A percentile compares a stretch with the other conserved stretches of the same genome.
These are phyloP conservation scores for Wickerhamomyces queroliae DNA, from an alignment of 805 yeast species.

Conservation along the genomic window DNA sequence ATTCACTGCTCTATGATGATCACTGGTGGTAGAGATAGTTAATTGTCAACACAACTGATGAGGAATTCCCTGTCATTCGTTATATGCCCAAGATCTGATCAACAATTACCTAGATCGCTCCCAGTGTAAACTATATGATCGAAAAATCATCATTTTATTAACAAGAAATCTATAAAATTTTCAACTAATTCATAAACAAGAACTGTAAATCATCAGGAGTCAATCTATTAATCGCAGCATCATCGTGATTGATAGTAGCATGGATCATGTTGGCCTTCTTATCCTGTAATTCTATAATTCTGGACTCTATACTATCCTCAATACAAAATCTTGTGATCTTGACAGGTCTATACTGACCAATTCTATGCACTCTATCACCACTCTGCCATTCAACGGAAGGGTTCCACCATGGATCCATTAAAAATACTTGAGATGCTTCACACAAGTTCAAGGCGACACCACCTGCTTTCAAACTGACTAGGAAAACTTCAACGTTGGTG, in stretches of 20 bases:
- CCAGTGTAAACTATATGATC: too few species aligned
- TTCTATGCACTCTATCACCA: conserved; percentile 96
- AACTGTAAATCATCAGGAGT: conserved; percentile 95
- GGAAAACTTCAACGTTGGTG: conserved; percentile 85
- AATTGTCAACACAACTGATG: too few species aligned
- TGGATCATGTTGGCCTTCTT: conserved; percentile 98
- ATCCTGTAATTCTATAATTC: conserved; percentile 93
- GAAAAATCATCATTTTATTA: too few species aligned
- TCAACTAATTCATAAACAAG: conserved; percentile 78
- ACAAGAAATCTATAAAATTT: too few species aligned
- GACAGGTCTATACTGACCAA: conserved; percentile 94
- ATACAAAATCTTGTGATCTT: conserved; percentile 88
- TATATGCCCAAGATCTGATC: too few species aligned
- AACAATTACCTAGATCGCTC: too few species aligned
- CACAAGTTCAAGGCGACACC: conserved; percentile 96
- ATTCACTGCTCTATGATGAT: too few species aligned
- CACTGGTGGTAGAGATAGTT: too few species aligned
- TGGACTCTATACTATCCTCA: conserved; percentile 94
- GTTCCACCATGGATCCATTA: conserved; percentile 99
- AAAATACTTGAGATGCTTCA: conserved; percentile 94
- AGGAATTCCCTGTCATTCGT: too few species aligned
- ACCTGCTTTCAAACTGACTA: conserved; percentile 95
- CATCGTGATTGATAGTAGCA: conserved; percentile 93
- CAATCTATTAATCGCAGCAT: conserved; percentile 79
- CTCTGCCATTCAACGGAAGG: conserved; percentile 98